Evolutionary conservation across 169 alveolate genomes (phyloP), one percentile per base, ranked within the genome.

Genomic region (Plasmodium chabaudi): DNA sequence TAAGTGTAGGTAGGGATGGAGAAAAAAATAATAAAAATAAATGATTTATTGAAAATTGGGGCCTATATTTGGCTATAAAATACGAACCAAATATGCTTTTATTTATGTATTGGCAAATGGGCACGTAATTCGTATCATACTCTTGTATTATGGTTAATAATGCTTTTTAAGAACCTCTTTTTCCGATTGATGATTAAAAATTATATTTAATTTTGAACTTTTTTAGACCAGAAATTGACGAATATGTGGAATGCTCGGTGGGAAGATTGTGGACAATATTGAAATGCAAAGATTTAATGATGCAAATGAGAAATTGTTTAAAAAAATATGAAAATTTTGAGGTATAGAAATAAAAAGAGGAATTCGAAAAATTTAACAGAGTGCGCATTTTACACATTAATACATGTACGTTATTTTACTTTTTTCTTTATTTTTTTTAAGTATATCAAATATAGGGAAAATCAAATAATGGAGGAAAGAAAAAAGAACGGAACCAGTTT

Each of bases 261-360:
- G 90, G 90, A 44, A 65, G 72, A 39, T 15, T 82, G 42, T 82
- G 90, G 90, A 82, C 90, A 82, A 67, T 82, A n/a, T 60, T 82
- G 42, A 68, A 60, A 34, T 82, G 90, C 90, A 82, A 82, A 42
- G 90, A 82, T 27, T 57, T 82, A 49, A 82, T 82, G 90, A 27
- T 82, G 21, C 15, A 67, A 65, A 82, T 82, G 90, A 67, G 90
- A 19, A 67, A 61, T 17, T 82, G 90, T 65, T 55, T 82, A 71
- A 56, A 67, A 47, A 65, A 82, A 70, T 82, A 82, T 39, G 90
- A 82, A 82, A 82, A 82, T 56, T 47, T 82, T 17, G 90, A 82
- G 61, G 90, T 82, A 82, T 1, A 27, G 55, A 59, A 53, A 44
- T 10, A n/a, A 49, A 47, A 63, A 34, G 23, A 64, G 64, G 53